Evolutionary conservation across 352 stramenopile species (phyloP).

Genomic region (Pythium plurisporium): DNA sequence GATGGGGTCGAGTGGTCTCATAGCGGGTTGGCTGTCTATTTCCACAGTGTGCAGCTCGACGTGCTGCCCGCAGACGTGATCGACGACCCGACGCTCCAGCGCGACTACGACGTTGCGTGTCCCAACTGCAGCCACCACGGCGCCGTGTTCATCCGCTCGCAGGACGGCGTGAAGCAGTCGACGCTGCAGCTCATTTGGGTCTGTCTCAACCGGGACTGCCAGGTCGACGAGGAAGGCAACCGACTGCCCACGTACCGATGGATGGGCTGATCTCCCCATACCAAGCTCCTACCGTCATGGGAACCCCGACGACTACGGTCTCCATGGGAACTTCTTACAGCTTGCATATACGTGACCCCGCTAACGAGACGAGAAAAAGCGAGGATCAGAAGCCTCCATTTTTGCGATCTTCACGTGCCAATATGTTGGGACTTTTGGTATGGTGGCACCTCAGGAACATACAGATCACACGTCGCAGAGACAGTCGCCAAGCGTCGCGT

Average conservation of each 20-base stretch:
- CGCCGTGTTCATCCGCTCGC: slow-evolving; percentile 84
- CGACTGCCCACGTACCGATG: slow-evolving; percentile 81
- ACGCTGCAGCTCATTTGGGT: slow-evolving; percentile 87
- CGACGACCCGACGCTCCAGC: slow-evolving; percentile 85
- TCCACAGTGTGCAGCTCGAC: slow-evolving; percentile 69
- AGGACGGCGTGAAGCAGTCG: slow-evolving; percentile 85
- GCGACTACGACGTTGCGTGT: slow-evolving; percentile 82
- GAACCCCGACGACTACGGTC: too few relatives aligned
- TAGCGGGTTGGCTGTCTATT: background rate
- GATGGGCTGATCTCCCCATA: slow-evolving; percentile 83
- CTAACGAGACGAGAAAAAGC: too few relatives aligned
- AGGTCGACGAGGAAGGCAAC: slow-evolving; percentile 81
- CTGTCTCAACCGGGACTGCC: slow-evolving; percentile 85
- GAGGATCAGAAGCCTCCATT: too few relatives aligned
- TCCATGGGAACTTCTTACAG: too few relatives aligned
- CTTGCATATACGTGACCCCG: too few relatives aligned
- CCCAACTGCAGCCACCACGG: slow-evolving; percentile 75
- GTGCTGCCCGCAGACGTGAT: slow-evolving; percentile 84
- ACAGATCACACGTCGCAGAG: slow-evolving; percentile 14
- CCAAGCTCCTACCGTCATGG: too few relatives aligned
- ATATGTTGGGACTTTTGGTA: too few relatives aligned
- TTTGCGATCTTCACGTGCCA: too few relatives aligned
- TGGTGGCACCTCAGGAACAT: too few relatives aligned
- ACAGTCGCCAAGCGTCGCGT: slow-evolving; percentile 4
- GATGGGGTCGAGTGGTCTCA: background rate